Evolutionary conservation across 2,329 filamentous ascomycete genomes (phyloP).

Genomic region (Arthroderma sp.): DNA sequence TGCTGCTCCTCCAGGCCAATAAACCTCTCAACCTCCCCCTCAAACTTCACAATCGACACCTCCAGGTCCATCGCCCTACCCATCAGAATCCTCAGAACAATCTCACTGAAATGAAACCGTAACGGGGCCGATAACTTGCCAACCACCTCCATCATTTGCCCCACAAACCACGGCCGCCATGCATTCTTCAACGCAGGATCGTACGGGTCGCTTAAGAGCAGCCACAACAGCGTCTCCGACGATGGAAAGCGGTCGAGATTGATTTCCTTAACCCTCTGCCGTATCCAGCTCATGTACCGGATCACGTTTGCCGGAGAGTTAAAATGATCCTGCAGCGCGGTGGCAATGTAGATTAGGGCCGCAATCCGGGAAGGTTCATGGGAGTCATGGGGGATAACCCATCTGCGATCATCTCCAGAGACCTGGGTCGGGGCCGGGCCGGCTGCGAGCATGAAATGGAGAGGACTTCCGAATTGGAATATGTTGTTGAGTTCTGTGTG

Average conservation of each 20-base stretch:
- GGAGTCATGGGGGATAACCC: constrained; percentile 21
- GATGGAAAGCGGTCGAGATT: constrained; percentile 23
- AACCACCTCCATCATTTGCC: constrained; percentile 23
- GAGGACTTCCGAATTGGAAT: constrained; percentile 26
- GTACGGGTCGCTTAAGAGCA: constrained; percentile 24
- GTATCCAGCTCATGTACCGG: constrained; percentile 22
- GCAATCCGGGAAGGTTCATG: constrained; percentile 26
- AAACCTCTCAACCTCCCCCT: constrained; percentile 16
- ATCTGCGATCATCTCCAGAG: constrained; percentile 22
- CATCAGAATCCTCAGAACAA: constrained; percentile 25
- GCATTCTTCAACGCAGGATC: constrained; percentile 24
- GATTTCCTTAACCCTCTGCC: constrained; percentile 17
- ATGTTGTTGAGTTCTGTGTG: constrained; percentile 11
- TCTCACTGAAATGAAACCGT: constrained; percentile 28
- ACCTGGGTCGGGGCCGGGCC: constrained; percentile 28
- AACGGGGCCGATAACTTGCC: constrained; percentile 24
- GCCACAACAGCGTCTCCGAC: constrained; percentile 28
- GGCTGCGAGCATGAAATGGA: constrained; percentile 29
- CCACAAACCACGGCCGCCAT: constrained; percentile 25
- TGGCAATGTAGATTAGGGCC: constrained; percentile 27
- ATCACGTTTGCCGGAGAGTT: constrained; percentile 18
- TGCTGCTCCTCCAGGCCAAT: neutral
- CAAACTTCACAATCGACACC: constrained; percentile 19
- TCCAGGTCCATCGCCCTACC: constrained; percentile 20
- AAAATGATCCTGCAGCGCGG: constrained; percentile 23